A percentile compares a stretch with the other conserved stretches of the same genome.
phyloP scores from a whole-genome alignment of 345 rosid species.

The Diplotaxis tenuifolia region DNA sequence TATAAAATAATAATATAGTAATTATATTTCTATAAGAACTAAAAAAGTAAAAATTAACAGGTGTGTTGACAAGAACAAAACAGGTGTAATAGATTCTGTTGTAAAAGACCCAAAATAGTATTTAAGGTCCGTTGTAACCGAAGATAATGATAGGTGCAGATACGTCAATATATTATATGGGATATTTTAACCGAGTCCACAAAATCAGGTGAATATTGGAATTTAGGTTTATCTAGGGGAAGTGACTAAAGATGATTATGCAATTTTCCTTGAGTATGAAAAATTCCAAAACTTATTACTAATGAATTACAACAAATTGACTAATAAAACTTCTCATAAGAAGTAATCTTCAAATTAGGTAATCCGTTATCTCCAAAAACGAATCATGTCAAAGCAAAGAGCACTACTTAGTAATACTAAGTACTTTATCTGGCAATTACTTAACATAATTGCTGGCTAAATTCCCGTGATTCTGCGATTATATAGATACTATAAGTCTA shows the following conservation, averaged over 20 bases:
- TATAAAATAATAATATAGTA: background rate
- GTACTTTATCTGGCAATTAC: conserved; percentile 9
- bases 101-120: background rate
- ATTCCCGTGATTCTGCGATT: conserved; percentile 8
- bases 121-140: background rate
- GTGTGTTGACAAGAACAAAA: too few relatives aligned
- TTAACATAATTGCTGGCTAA: background rate
- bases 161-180: background rate
- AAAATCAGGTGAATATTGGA: conserved; percentile 20
- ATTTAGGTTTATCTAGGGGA: conserved; percentile 20
- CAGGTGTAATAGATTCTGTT: background rate
- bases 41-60: background rate
- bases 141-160: conserved; percentile 7
- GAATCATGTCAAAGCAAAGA: conserved; percentile 5
- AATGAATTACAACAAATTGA: background rate
- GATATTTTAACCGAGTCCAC: background rate
- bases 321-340: background rate
- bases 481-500: background rate
- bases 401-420: background rate
- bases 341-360: conserved; percentile 3
- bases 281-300: background rate
- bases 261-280: background rate
- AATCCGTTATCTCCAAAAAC: background rate
- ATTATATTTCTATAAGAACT: background rate
- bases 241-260: conserved; percentile 4